These are phyloP conservation scores for Alternaria solani DNA, from an alignment of 2,329 filamentous ascomycete genomes.

Conservation along the genomic window DNA sequence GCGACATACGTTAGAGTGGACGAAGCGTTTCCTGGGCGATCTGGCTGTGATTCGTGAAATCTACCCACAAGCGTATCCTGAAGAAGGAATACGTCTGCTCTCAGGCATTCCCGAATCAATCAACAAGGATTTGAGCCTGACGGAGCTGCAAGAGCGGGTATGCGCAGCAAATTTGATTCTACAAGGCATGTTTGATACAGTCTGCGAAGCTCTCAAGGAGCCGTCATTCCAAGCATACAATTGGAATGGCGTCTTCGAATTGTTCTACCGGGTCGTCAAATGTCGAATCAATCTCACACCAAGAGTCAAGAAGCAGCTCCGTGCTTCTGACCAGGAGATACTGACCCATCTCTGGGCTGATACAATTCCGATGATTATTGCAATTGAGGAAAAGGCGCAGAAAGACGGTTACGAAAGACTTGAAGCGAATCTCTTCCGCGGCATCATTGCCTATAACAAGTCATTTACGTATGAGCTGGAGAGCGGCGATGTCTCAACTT, in stretches of 20 bases:
- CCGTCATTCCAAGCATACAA: conserved; percentile 40
- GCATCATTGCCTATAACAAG: conserved; percentile 14
- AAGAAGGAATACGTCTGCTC: conserved; percentile 7
- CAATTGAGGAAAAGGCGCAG: conserved; percentile 30
- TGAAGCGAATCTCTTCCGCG: conserved; percentile 13
- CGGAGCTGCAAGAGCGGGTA: conserved; percentile 27
- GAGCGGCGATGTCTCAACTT: conserved; percentile 27
- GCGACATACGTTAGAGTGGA: conserved; percentile 46
- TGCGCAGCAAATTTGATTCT: conserved; percentile 41
- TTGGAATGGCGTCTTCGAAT: conserved; percentile 38
- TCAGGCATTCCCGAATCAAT: conserved; percentile 11
- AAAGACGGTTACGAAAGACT: conserved; percentile 25
- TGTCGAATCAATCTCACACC: conserved; percentile 22
- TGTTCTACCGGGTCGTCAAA: conserved; percentile 26
- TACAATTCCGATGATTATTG: conserved; percentile 30
- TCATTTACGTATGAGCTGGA: not conserved
- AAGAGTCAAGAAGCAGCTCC: conserved; percentile 16
- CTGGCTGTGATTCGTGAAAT: conserved; percentile 20
- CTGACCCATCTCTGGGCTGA: conserved; percentile 33
- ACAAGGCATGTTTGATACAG: conserved; percentile 38
- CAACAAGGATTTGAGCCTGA: not conserved
- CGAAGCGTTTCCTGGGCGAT: conserved; percentile 50
- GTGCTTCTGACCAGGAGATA: conserved; percentile 22
- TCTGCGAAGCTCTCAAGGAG: conserved; percentile 39
- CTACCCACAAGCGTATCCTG: not conserved